phyloP scores from a whole-genome alignment of 2,329 filamentous ascomycete genomes.

The Ophiostoma novo-ulmi region DNA sequence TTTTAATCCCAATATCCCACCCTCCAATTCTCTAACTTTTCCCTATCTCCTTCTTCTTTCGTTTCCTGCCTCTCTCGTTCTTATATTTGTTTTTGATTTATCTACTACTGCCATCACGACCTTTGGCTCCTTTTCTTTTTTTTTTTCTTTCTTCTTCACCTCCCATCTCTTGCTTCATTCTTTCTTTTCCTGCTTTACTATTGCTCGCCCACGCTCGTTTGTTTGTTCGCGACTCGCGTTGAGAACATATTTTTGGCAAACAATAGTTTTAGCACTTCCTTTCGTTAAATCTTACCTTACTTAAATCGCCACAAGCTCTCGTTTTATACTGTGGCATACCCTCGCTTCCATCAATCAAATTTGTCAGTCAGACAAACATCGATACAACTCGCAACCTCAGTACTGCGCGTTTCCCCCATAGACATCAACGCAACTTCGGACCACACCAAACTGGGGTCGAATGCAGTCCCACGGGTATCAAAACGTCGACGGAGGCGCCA shows the following conservation, averaged over 20 bases:
- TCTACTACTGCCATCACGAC: background rate
- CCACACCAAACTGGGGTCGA: background rate
- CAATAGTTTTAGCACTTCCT: background rate
- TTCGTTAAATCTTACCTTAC: background rate
- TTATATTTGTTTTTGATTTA: background rate
- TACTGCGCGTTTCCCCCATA: too few species aligned
- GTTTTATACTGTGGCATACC: background rate
- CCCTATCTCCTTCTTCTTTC: background rate
- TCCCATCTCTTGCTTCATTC: background rate
- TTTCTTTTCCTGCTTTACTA: background rate
- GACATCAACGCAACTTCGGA: background rate
- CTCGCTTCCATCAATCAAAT: background rate
- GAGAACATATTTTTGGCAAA: background rate
- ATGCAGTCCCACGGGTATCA: slow-evolving; percentile 25
- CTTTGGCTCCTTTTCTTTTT: background rate
- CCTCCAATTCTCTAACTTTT: background rate
- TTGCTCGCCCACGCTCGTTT: slow-evolving; percentile 11
- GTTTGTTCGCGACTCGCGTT: background rate
- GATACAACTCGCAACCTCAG: background rate
- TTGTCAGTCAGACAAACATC: background rate
- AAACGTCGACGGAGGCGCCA: slow-evolving; percentile 18
- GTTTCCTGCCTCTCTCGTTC: background rate
- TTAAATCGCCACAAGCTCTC: background rate
- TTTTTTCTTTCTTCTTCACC: background rate
- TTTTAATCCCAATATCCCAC: slow-evolving; percentile 6